phyloP scores from a whole-genome alignment of 495 filamentous ascomycete genomes.

The Bryoglossum gracile region DNA sequence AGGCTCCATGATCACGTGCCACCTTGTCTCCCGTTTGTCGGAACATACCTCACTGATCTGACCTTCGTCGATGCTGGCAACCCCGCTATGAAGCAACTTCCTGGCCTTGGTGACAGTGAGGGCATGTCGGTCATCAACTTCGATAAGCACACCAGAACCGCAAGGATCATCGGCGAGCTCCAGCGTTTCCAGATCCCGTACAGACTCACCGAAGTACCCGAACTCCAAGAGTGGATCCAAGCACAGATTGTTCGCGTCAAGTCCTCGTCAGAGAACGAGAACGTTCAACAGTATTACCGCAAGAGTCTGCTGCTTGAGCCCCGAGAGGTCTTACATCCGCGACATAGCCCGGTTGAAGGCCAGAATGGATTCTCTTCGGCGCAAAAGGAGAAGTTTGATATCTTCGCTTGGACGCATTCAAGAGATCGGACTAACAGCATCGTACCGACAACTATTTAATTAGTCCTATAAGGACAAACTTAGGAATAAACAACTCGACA shows the following conservation, averaged over 20 bases:
- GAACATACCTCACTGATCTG: slow-evolving; percentile 86
- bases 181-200: slow-evolving; percentile 98
- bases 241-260: slow-evolving; percentile 75
- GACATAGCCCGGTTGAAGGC: slow-evolving; percentile 46
- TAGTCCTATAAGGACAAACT: background rate
- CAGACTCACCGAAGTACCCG: slow-evolving; percentile 71
- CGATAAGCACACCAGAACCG: slow-evolving; percentile 92
- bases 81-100: slow-evolving; percentile 61
- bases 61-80: slow-evolving; percentile 92
- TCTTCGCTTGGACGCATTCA: slow-evolving; percentile 48
- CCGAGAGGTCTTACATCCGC: slow-evolving; percentile 48
- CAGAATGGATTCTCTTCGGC: slow-evolving; percentile 12
- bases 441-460: slow-evolving; percentile 10
- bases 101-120: slow-evolving; percentile 39
- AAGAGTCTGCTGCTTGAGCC: slow-evolving; percentile 87
- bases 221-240: slow-evolving; percentile 92
- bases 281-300: slow-evolving; percentile 77
- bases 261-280: slow-evolving; percentile 61
- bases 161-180: slow-evolving; percentile 89
- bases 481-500: slow-evolving; percentile 1
- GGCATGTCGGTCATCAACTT: slow-evolving; percentile 88
- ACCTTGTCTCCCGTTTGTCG: slow-evolving; percentile 93
- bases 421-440: slow-evolving; percentile 33
- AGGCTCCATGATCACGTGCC: slow-evolving; percentile 83
- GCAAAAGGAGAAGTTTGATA: slow-evolving; percentile 46